A percentile compares a stretch with the other conserved stretches of the same genome.
These are phyloP conservation scores for Vaccinium macrocarpon DNA, from an alignment of 148 eudicot genomes.

Conservation along the genomic window DNA sequence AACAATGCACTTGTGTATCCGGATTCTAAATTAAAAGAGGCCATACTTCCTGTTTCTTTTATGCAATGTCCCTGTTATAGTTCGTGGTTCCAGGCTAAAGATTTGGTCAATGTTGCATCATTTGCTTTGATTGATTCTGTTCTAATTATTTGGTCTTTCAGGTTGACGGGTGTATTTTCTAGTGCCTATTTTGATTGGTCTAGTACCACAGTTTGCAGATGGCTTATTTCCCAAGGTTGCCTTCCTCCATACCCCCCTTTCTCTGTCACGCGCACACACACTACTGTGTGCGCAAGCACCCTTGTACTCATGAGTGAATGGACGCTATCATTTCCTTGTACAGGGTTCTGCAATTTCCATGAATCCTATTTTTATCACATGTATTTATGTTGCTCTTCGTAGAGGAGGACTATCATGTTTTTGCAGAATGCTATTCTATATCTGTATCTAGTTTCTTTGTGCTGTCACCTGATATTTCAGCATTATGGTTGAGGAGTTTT, in stretches of 20 bases:
- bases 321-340: too few species aligned
- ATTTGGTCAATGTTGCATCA: not conserved
- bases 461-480: not conserved
- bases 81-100: conserved; percentile 6
- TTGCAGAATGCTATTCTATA: not conserved
- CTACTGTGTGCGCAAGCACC: too few species aligned
- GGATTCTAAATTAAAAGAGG: not conserved
- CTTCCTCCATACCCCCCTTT: too few species aligned
- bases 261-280: too few species aligned
- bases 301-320: too few species aligned
- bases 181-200: not conserved
- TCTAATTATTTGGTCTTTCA: not conserved
- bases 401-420: not conserved
- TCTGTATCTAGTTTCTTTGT: not conserved
- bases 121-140: not conserved
- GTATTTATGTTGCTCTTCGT: not conserved
- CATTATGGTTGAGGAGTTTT: conserved; percentile 12
- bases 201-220: not conserved
- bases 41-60: not conserved
- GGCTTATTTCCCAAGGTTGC: not conserved
- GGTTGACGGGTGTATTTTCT: not conserved
- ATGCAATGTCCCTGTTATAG: not conserved
- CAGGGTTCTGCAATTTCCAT: too few species aligned
- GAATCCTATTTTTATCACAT: too few species aligned
- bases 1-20: not conserved